Conservation (phyloP, 2,329 filamentous ascomycete genomes). For the Colletotrichum tanaceti region DNA sequence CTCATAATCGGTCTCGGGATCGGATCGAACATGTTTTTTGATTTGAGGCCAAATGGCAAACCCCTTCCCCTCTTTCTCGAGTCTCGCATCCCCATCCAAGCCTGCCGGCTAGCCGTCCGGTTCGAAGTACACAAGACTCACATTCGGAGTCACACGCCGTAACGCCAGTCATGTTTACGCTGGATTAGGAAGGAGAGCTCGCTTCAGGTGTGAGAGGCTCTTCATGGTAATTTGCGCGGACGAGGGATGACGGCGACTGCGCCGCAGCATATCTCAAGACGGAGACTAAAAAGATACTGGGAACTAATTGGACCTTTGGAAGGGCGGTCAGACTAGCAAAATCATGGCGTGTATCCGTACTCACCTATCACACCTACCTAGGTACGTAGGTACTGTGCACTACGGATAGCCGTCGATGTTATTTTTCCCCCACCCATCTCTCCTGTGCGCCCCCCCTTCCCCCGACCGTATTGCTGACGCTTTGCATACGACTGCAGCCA, state of each 20-base stretch:
- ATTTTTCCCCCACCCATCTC: constrained; percentile 4
- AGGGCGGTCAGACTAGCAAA: constrained; percentile 39
- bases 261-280: constrained; percentile 6
- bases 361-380: too few species aligned
- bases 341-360: background rate
- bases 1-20: background rate
- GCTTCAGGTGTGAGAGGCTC: constrained; percentile 14
- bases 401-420: background rate
- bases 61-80: background rate
- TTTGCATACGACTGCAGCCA: background rate
- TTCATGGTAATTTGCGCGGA: constrained; percentile 8
- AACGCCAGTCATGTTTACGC: background rate
- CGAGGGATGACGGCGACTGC: background rate
- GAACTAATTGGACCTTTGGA: background rate
- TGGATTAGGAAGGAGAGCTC: constrained; percentile 16
- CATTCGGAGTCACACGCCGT: too few species aligned
- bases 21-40: background rate
- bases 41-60: background rate
- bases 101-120: constrained; percentile 5
- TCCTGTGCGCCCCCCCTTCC: background rate
- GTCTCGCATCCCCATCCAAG: background rate
- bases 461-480: constrained; percentile 7
- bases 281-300: too few species aligned
- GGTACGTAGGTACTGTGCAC: too few species aligned
- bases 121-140: constrained; percentile 12